phyloP scores from a whole-genome alignment of 2,329 filamentous ascomycete species.

The Rosellinia necatrix region DNA sequence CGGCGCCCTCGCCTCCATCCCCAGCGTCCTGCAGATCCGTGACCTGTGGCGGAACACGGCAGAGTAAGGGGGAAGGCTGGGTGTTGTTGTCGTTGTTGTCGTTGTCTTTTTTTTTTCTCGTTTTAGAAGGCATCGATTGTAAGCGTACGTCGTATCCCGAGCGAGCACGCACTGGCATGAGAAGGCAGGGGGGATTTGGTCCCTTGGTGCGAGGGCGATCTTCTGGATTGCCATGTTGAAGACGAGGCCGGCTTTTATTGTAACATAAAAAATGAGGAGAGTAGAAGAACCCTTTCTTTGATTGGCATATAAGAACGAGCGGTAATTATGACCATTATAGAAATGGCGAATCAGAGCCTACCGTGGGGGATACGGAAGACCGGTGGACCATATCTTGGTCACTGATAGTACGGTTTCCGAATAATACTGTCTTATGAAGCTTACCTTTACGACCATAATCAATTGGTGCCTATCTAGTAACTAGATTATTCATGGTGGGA shows the following conservation, averaged over 20 bases:
- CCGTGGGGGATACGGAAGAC: constrained; percentile 1
- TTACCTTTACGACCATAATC: background rate
- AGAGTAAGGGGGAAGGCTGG: no score
- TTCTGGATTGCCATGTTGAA: background rate
- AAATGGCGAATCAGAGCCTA: background rate
- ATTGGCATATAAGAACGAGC: constrained; percentile 4
- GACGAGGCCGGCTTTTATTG: background rate
- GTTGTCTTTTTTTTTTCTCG: background rate
- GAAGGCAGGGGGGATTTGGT: background rate
- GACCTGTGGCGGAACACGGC: constrained; percentile 42
- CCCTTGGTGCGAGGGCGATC: background rate
- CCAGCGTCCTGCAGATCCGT: constrained; percentile 39
- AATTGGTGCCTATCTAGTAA: background rate
- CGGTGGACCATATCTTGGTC: background rate
- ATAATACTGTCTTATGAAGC: background rate
- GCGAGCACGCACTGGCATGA: background rate
- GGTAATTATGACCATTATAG: background rate
- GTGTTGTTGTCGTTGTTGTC: no score
- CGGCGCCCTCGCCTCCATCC: constrained; percentile 59
- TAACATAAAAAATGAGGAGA: background rate
- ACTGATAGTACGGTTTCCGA: background rate
- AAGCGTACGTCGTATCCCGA: background rate
- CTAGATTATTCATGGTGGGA: no score
- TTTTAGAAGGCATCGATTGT: background rate
- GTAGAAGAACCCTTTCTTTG: background rate